Evolutionary conservation across 2,329 filamentous ascomycete genomes (phyloP).

Genomic region (Alternaria novae-zelandiae): DNA sequence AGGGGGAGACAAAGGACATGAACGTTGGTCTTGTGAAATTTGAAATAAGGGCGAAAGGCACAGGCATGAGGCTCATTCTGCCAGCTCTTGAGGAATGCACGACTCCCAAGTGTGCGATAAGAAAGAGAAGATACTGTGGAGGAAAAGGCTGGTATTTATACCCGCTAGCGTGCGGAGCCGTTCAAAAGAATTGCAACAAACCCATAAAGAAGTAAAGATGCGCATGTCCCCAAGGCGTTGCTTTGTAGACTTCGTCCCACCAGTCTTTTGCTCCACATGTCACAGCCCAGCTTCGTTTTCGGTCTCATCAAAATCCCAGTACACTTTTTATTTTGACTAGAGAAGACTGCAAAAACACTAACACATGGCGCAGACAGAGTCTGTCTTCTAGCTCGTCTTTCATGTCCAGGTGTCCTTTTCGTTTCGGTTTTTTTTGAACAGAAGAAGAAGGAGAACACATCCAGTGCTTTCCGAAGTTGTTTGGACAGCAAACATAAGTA

Average conservation of each 20-base stretch:
- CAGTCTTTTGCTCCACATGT: not conserved
- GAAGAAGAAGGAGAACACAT: not conserved
- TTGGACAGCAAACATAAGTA: not conserved
- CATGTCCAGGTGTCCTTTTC: not conserved
- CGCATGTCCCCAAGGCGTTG: not conserved
- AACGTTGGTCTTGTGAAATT: too few relatives aligned
- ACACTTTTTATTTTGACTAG: not conserved
- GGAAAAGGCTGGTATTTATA: not conserved
- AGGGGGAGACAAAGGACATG: too few relatives aligned
- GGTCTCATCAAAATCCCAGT: not conserved
- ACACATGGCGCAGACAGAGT: not conserved
- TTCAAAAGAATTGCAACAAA: not conserved
- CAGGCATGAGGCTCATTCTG: too few relatives aligned
- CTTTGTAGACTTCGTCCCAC: not conserved
- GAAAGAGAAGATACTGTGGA: not conserved
- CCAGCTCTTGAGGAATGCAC: too few relatives aligned
- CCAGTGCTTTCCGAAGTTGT: not conserved
- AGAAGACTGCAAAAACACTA: not conserved
- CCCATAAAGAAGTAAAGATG: not conserved
- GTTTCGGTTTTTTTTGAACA: not conserved
- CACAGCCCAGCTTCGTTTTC: not conserved
- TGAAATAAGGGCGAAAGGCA: too few relatives aligned
- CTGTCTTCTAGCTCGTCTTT: not conserved
- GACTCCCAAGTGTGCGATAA: not conserved
- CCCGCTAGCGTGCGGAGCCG: not conserved